These are phyloP conservation scores for Fusarium sp. DNA, from an alignment of 2,329 filamentous ascomycete species.

Conservation along the genomic window DNA sequence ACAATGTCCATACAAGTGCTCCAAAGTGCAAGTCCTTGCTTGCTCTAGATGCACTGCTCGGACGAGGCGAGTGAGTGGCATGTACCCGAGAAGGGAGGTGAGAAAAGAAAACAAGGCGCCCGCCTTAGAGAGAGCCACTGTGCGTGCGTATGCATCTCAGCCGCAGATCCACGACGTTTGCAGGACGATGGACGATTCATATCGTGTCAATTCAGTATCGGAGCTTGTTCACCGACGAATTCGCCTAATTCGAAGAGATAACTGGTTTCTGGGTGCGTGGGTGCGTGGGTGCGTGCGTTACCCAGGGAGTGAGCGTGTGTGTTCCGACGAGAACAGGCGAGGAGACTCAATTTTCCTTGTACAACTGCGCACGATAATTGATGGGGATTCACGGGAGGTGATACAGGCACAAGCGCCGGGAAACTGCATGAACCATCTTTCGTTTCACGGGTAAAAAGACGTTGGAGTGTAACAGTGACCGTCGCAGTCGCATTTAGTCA, in stretches of 20 bases:
- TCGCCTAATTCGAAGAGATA: not conserved
- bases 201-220: not conserved
- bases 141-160: not conserved
- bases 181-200: not conserved
- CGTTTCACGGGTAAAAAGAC: not conserved
- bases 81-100: not conserved
- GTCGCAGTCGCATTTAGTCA: not conserved
- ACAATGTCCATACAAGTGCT: not conserved
- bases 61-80: not conserved
- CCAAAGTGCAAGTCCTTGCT: not conserved
- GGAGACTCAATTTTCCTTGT: not conserved
- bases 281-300: not conserved
- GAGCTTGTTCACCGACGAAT: not conserved
- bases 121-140: not conserved
- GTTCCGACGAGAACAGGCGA: not conserved
- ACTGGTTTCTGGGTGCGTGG: not conserved
- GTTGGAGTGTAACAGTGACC: not conserved
- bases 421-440: not conserved
- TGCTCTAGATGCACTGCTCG: not conserved
- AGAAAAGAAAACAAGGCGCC: not conserved
- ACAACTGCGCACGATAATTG: not conserved
- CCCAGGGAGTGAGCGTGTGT: not conserved
- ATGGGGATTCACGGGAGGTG: not conserved
- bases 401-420: slow-evolving; percentile 3
- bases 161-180: not conserved